Conservation (phyloP, 768 basidiomycete genomes). For the Calocera cornea region DNA sequence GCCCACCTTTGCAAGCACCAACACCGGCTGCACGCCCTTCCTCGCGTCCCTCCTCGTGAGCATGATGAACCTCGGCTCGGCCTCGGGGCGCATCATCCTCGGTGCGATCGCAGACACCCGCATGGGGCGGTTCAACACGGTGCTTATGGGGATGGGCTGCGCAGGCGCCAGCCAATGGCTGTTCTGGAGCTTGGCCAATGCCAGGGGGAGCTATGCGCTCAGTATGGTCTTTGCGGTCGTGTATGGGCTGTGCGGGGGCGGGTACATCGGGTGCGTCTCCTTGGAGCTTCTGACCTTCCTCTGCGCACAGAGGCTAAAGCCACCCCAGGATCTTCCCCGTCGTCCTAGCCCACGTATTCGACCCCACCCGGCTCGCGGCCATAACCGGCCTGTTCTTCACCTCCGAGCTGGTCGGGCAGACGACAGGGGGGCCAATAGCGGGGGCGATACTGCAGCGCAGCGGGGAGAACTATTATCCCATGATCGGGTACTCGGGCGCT, state of each 20-base stretch:
- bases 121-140: not conserved
- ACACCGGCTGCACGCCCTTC: slow-evolving; percentile 2
- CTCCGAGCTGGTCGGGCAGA: not conserved
- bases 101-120: slow-evolving; percentile 1
- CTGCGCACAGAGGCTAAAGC: not conserved
- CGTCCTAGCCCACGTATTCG: not conserved
- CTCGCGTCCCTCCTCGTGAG: slow-evolving; percentile 3
- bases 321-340: not conserved
- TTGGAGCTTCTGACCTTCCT: not conserved
- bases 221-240: not conserved
- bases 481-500: not conserved
- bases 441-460: not conserved
- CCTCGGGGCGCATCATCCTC: slow-evolving; percentile 4
- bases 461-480: not conserved
- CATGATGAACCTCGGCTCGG: slow-evolving; percentile 5
- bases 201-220: slow-evolving; percentile 1
- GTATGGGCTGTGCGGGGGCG: not conserved
- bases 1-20: not conserved
- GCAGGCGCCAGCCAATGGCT: not conserved
- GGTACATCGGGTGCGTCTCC: slow-evolving; percentile 1
- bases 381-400: slow-evolving; percentile 1
- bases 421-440: not conserved
- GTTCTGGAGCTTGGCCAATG: not conserved
- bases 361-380: not conserved
- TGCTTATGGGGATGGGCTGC: not conserved